Base-by-base conservation (phyloP, 2,329 filamentous ascomycete genomes). In the Verticillium nubilum region DNA sequence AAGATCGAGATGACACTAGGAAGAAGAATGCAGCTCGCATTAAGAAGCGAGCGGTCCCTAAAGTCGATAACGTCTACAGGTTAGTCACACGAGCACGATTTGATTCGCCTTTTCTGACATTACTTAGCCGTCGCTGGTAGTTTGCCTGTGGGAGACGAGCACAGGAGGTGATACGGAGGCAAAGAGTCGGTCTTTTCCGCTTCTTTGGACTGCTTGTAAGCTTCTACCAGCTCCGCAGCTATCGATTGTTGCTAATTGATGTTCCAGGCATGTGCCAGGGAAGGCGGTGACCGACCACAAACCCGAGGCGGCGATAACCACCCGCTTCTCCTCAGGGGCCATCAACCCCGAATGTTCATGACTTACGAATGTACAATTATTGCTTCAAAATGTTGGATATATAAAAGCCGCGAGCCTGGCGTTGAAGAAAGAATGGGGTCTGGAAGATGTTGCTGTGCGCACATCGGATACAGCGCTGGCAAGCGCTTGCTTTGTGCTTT, bases 31-130 rank as follows among this genome's bases (percentile, higher is more conserved):
- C 67, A 37, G 60, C 60, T 17, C 62, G 64, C 12, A 53, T 64
- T 3, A 71, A 67, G 52, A 65, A 66, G 10, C 73, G 73, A 27
- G 70, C 69, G 52, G 66, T 64, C 1, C 59, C 59, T 3, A 73
- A 72, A 50, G 67, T 73, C 26, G 71, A 76, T 64, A 74, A 73
- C 17, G 74, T 73, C 5, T 76, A 75, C 52, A 73, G 74, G 74
- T 74, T 31, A 23, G 25, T 42, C 23, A 31, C n/a, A 31, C 29
- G 29, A 31, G 12, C 29, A 12, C 9, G 2, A 13, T 6, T n/a
- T 17, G 7, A n/a, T n/a, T n/a, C n/a, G 15, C 2, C n/a, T 31
- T n/a, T 23, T 53, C 50, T 53, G n/a, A 53, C 50, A 29, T 27
- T 2, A 1, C 12, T 13, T 25, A 53, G 50, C 3, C 50, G 50